phyloP scores from a whole-genome alignment of 257 asterid species.

The Petrea volubilis region DNA sequence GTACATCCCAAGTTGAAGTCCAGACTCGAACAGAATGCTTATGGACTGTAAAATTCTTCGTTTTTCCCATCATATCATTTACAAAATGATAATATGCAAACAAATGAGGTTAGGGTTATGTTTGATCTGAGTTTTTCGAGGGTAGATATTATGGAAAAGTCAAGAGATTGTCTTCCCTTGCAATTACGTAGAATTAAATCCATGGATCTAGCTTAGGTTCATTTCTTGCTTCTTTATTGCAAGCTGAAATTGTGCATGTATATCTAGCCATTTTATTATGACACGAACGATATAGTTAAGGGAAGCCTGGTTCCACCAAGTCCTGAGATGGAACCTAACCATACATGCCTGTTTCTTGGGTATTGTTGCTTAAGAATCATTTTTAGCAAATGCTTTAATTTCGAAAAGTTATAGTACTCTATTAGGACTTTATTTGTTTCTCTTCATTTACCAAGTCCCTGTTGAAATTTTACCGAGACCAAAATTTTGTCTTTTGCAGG shows the following conservation, averaged over 20 bases:
- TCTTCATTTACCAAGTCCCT: not conserved
- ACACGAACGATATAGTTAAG: too few relatives aligned
- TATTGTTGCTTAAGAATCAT: not conserved
- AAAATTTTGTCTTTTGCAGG: slow-evolving; percentile 22
- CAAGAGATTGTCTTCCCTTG: not conserved
- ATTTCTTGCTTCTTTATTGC: not conserved
- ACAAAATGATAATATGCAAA: not conserved
- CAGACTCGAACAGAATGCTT: not conserved
- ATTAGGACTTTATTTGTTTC: not conserved
- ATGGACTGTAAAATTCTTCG: not conserved
- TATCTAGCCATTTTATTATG: not conserved
- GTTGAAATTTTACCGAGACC: not conserved
- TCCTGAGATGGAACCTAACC: too few relatives aligned
- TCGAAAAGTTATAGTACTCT: not conserved
- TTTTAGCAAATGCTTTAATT: not conserved
- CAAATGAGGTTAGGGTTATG: not conserved
- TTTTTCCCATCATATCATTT: not conserved
- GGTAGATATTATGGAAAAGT: slow-evolving; percentile 19
- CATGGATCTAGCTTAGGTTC: not conserved
- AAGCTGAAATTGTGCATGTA: not conserved
- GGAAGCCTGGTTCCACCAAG: too few relatives aligned
- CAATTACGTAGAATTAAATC: not conserved
- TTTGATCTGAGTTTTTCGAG: not conserved
- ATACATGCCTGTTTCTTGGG: not conserved
- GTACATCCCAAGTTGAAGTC: not conserved